These are phyloP conservation scores for Gracilaria gracilis DNA, from an alignment of 23 red algal species.

Conservation along the genomic window DNA sequence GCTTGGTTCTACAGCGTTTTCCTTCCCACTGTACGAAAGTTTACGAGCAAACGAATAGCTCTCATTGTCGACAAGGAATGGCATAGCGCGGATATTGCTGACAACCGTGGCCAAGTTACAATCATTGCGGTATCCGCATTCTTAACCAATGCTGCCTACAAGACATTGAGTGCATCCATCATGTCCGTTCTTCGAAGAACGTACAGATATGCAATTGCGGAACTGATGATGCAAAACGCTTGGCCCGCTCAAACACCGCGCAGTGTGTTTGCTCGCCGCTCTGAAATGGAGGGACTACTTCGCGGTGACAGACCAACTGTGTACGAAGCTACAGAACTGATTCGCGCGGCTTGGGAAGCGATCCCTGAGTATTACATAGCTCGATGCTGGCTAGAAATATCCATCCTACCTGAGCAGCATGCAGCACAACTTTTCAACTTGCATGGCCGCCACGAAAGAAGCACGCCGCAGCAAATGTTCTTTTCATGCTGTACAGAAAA, in stretches of 20 bases:
- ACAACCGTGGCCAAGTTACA: slow-evolving; percentile 54
- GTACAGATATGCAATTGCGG: slow-evolving; percentile 21
- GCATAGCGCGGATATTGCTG: slow-evolving; percentile 23
- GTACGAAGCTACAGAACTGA: slow-evolving; percentile 23
- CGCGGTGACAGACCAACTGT: slow-evolving; percentile 11
- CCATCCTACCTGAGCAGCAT: slow-evolving; percentile 36
- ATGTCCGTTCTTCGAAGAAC: slow-evolving; percentile 24
- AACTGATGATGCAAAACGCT: slow-evolving; percentile 22
- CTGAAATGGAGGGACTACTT: slow-evolving; percentile 24
- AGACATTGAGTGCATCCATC: slow-evolving; percentile 16
- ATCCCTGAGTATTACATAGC: slow-evolving; percentile 19
- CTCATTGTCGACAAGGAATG: slow-evolving; percentile 52
- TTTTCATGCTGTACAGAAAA: slow-evolving; percentile 26
- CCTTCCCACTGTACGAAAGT: slow-evolving; percentile 33
- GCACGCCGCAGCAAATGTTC: slow-evolving; percentile 38
- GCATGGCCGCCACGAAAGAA: slow-evolving; percentile 25
- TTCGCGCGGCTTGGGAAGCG: slow-evolving; percentile 15
- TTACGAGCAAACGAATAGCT: slow-evolving; percentile 42
- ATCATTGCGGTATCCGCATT: slow-evolving; percentile 27
- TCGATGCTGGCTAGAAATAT: slow-evolving; percentile 30
- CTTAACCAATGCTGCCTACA: slow-evolving; percentile 5
- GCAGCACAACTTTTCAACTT: slow-evolving; percentile 10
- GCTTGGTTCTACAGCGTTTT: slow-evolving; percentile 59
- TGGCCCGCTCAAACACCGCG: slow-evolving; percentile 34
- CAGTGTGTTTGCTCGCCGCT: slow-evolving; percentile 23